phyloP scores from a whole-genome alignment of 441 rosid species.

The Adansonia grandidieri region DNA sequence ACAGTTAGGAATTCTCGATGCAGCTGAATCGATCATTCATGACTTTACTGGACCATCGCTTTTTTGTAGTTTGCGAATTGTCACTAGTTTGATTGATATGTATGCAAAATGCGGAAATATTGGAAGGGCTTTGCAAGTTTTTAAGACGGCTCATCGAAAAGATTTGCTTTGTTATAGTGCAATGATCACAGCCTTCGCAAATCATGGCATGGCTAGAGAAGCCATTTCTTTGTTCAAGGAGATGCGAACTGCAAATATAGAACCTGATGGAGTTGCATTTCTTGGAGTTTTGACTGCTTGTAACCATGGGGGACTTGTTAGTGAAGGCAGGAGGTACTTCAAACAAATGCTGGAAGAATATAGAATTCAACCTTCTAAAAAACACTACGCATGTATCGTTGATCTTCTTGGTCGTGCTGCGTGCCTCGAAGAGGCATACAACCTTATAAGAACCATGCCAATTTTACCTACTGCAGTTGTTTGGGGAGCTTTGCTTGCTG shows the following conservation, averaged over 20 bases:
- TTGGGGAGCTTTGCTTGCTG: constrained; percentile 30
- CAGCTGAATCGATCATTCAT: constrained; percentile 25
- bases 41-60: constrained; percentile 37
- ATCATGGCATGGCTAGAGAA: constrained; percentile 36
- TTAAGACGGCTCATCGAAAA: constrained; percentile 28
- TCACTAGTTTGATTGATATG: constrained; percentile 34
- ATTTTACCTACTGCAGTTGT: constrained; percentile 27
- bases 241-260: constrained; percentile 34
- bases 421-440: constrained; percentile 38
- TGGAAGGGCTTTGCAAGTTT: constrained; percentile 31
- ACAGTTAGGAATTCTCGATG: constrained; percentile 26
- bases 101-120: constrained; percentile 39
- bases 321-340: constrained; percentile 40
- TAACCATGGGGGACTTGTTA: constrained; percentile 40
- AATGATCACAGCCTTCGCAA: constrained; percentile 42
- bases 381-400: constrained; percentile 43
- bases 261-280: constrained; percentile 39
- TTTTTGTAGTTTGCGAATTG: constrained; percentile 1
- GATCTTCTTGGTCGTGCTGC: constrained; percentile 47
- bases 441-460: constrained; percentile 34
- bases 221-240: constrained; percentile 39
- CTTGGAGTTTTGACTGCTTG: constrained; percentile 43
- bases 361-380: constrained; percentile 36
- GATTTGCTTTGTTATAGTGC: constrained; percentile 37
- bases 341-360: constrained; percentile 38